These are phyloP conservation scores for Penium margaritaceum DNA, from an alignment of 139 green algal genomes.

Conservation along the genomic window DNA sequence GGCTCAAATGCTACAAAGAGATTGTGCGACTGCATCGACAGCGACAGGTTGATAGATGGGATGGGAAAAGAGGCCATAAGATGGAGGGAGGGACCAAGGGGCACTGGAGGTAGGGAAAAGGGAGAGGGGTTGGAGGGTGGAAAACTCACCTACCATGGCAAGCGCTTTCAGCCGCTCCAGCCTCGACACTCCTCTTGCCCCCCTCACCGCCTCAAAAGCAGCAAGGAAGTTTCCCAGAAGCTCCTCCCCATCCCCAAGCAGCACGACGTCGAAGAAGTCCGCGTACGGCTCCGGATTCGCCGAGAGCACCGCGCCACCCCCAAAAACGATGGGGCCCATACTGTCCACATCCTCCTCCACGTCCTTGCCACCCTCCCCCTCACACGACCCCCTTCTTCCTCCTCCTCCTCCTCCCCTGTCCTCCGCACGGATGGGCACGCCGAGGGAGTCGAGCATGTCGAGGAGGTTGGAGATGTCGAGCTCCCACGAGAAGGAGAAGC, in stretches of 20 bases:
- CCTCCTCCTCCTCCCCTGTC: no score
- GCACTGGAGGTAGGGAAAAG: no score
- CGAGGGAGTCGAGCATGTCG: constrained; percentile 40
- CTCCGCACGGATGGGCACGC: constrained; percentile 34
- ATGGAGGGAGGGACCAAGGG: no score
- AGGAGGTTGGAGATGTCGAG: constrained; percentile 56
- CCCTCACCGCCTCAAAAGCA: constrained; percentile 6
- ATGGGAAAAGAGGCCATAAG: no score
- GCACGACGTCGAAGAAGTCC: constrained; percentile 66
- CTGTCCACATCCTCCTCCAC: background rate
- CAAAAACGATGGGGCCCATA: constrained; percentile 46
- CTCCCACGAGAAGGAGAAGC: constrained; percentile 58
- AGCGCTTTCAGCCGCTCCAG: background rate
- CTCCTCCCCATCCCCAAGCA: constrained; percentile 57
- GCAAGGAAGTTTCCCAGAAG: constrained; percentile 25
- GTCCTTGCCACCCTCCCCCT: no score
- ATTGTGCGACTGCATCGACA: no score
- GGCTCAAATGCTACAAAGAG: no score
- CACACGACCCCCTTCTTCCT: no score
- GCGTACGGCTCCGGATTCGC: constrained; percentile 67
- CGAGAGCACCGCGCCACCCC: constrained; percentile 47
- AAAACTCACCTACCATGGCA: no score
- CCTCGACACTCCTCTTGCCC: background rate
- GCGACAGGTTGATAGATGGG: no score
- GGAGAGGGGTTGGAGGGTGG: no score